A percentile compares a stretch with the other conserved stretches of the same genome.
Conservation (phyloP, 129 eudicot species). For the Ambrosia artemisiifolia region DNA sequence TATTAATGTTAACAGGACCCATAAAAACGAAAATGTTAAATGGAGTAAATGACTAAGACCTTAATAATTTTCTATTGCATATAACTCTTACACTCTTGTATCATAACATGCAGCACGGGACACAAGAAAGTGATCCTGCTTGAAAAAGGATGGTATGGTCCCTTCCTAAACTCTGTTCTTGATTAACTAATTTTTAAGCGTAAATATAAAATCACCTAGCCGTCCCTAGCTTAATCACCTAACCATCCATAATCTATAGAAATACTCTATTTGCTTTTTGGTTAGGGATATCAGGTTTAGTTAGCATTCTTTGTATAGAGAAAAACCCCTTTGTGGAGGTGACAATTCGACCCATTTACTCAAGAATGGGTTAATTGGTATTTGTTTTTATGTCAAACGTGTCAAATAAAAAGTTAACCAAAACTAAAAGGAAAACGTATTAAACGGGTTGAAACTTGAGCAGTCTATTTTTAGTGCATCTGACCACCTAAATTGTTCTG, state of each 20-base stretch:
- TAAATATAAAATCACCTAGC: background rate
- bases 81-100: conserved; percentile 11
- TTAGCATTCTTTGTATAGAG: background rate
- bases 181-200: background rate
- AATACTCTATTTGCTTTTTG: background rate
- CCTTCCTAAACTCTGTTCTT: conserved; percentile 8
- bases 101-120: conserved; percentile 74
- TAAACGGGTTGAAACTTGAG: background rate
- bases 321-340: background rate
- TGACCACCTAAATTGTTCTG: background rate
- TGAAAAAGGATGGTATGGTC: conserved; percentile 72
- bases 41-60: background rate
- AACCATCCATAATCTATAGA: background rate
- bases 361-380: background rate
- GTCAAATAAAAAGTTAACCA: background rate
- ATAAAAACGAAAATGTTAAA: background rate
- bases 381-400: background rate
- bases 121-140: conserved; percentile 72
- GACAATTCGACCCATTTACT: background rate
- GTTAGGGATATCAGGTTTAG: background rate
- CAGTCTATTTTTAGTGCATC: background rate
- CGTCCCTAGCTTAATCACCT: background rate
- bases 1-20: background rate
- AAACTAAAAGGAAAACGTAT: background rate
- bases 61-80: conserved; percentile 12